These are phyloP conservation scores for Larix sibirica DNA, from an alignment of 83 land plant species.

Conservation along the genomic window DNA sequence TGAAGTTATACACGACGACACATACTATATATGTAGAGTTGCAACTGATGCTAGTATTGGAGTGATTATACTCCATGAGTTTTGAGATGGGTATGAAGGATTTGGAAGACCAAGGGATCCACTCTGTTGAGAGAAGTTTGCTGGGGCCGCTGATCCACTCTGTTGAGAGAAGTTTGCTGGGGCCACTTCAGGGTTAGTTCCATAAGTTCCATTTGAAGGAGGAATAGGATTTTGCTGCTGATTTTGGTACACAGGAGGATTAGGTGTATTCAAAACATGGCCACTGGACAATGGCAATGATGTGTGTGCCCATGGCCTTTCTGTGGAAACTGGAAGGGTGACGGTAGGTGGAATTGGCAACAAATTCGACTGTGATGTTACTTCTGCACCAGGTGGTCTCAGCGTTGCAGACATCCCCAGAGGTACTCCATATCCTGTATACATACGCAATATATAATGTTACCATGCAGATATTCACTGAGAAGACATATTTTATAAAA, in stretches of 20 bases:
- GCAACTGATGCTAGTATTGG: no score
- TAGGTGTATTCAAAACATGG: not conserved
- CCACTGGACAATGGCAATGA: not conserved
- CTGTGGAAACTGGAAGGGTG: not conserved
- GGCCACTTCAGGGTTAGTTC: not conserved
- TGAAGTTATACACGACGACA: no score
- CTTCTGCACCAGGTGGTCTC: slow-evolving; percentile 9
- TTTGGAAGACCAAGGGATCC: no score
- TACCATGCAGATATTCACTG: no score
- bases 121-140: no score
- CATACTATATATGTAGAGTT: no score
- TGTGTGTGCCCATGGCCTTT: not conserved
- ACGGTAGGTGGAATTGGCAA: slow-evolving; percentile 11
- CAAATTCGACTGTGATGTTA: not conserved
- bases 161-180: not conserved
- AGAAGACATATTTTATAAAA: no score
- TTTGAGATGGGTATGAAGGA: no score
- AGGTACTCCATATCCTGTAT: not conserved
- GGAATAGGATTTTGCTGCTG: not conserved
- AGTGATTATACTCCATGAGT: no score
- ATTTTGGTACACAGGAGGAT: no score
- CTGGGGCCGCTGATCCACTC: not conserved
- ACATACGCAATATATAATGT: no score
- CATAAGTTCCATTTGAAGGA: slow-evolving; percentile 12
- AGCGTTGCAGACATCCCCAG: not conserved